Percentiles rank a stretch among this genome's conserved stretches.
Conservation (phyloP, 139 green algal species). For the Yamagishiella unicocca region DNA sequence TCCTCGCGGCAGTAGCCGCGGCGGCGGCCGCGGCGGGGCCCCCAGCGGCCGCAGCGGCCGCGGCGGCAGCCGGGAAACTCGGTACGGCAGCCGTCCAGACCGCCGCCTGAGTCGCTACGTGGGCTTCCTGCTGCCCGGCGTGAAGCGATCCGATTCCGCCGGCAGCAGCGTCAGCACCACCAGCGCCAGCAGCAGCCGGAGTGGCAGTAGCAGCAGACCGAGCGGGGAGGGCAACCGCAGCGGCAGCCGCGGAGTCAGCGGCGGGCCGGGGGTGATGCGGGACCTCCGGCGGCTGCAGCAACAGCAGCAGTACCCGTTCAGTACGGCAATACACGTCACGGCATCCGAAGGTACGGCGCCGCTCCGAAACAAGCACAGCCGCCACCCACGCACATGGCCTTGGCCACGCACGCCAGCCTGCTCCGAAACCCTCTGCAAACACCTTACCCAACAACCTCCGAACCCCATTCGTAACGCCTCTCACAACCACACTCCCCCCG, state of each 20-base stretch:
- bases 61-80: neutral
- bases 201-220: neutral
- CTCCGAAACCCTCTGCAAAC: too few species aligned
- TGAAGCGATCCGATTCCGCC: conserved; percentile 17
- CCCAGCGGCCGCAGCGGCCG: neutral
- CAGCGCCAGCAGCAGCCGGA: neutral
- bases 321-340: conserved; percentile 5
- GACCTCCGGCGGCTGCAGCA: neutral
- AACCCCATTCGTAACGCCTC: too few species aligned
- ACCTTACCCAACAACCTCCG: too few species aligned
- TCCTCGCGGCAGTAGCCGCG: neutral
- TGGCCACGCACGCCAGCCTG: too few species aligned
- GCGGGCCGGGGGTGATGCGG: neutral
- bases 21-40: neutral
- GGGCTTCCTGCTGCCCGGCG: neutral
- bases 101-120: neutral
- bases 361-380: too few species aligned
- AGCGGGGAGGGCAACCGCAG: neutral
- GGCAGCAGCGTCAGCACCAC: neutral
- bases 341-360: conserved; percentile 6
- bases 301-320: neutral
- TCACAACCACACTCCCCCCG: too few species aligned
- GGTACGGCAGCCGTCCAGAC: neutral
- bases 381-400: too few species aligned
- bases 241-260: neutral